Percentiles rank a stretch among this genome's conserved stretches.
These are phyloP conservation scores for Myxozyma nipponensis DNA, from an alignment of 805 yeast genomes.

Conservation along the genomic window DNA sequence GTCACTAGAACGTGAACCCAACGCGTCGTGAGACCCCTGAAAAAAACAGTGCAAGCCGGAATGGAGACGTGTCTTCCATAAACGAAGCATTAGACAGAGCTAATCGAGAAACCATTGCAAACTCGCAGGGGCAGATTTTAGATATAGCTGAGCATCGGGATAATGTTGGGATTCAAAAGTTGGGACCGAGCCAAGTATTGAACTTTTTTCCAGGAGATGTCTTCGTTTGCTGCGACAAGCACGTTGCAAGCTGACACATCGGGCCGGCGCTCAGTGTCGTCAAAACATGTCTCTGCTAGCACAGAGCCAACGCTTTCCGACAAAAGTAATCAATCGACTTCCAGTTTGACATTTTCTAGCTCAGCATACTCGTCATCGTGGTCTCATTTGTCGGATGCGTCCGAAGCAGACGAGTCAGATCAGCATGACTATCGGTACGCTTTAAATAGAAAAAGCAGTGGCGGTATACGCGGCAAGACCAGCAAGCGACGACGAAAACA, in stretches of 20 bases:
- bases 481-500: not conserved
- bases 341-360: not conserved
- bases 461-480: not conserved
- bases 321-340: not conserved
- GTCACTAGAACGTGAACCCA: too few relatives aligned
- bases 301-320: not conserved
- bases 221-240: slow-evolving; percentile 1
- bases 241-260: not conserved
- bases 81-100: too few relatives aligned
- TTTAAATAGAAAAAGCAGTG: not conserved
- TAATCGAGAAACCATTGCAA: too few relatives aligned
- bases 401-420: not conserved
- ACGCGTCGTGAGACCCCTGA: too few relatives aligned
- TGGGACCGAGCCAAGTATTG: too few relatives aligned
- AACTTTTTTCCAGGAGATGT: not conserved
- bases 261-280: not conserved
- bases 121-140: too few relatives aligned
- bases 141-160: too few relatives aligned
- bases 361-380: not conserved
- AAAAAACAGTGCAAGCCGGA: too few relatives aligned
- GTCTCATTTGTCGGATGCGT: not conserved
- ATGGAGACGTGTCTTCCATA: too few relatives aligned
- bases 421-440: not conserved
- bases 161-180: not conserved
- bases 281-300: not conserved